Evolutionary conservation across 495 filamentous ascomycete genomes (phyloP).

Genomic region (Aspergillus diversus): DNA sequence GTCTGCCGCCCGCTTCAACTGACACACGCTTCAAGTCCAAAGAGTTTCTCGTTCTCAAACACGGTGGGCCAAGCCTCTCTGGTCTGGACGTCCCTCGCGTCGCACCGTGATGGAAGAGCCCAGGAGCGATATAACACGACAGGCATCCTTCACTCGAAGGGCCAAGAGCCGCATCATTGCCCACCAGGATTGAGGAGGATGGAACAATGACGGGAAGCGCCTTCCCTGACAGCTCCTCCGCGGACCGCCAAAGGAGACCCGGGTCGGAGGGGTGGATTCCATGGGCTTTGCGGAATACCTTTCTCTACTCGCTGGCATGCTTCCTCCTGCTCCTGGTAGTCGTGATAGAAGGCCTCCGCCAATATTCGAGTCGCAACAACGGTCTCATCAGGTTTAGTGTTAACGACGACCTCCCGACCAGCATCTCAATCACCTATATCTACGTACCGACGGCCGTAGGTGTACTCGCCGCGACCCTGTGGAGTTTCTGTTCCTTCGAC

Average conservation of each 20-base stretch:
- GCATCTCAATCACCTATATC: conserved; percentile 22
- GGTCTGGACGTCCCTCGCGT: background rate
- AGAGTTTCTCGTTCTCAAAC: background rate
- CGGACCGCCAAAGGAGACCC: background rate
- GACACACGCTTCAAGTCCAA: no score
- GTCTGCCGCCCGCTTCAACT: no score
- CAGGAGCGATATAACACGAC: background rate
- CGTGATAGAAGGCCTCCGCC: conserved; percentile 22
- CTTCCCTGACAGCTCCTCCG: background rate
- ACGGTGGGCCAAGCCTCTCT: background rate
- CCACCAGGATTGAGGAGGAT: background rate
- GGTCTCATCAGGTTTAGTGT: conserved; percentile 24
- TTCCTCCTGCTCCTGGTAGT: conserved; percentile 23
- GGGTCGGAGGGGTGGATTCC: conserved; percentile 17
- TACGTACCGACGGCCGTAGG: conserved; percentile 29
- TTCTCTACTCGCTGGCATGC: conserved; percentile 21
- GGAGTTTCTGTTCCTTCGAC: conserved; percentile 29
- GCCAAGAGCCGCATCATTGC: no score
- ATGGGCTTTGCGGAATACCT: conserved; percentile 22
- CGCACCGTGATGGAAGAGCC: background rate
- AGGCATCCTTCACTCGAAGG: background rate
- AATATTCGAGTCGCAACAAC: conserved; percentile 22
- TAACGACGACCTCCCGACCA: conserved; percentile 14
- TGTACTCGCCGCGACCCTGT: conserved; percentile 23
- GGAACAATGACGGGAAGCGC: background rate